These are phyloP conservation scores for Zalerion maritima DNA, from an alignment of 495 filamentous ascomycete genomes.

Conservation along the genomic window DNA sequence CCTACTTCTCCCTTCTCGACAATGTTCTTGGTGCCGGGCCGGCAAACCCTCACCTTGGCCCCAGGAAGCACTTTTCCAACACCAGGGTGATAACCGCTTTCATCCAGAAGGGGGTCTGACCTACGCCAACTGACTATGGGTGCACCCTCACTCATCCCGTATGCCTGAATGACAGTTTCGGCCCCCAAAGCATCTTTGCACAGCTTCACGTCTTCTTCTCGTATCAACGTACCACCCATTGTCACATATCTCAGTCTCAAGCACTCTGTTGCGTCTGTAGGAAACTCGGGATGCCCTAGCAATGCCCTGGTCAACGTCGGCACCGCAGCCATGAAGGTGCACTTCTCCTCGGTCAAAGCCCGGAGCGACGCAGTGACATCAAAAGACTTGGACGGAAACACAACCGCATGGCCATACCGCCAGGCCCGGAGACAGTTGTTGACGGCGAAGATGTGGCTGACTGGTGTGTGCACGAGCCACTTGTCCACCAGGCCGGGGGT, in stretches of 20 bases:
- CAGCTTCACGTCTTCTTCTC: slow-evolving; percentile 14
- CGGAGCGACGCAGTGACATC: slow-evolving; percentile 16
- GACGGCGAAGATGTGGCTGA: slow-evolving; percentile 24
- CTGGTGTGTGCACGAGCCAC: slow-evolving; percentile 18
- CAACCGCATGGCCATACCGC: slow-evolving; percentile 18
- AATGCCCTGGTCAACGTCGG: slow-evolving; percentile 23
- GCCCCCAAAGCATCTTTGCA: slow-evolving; percentile 16
- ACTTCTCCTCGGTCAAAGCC: slow-evolving; percentile 15
- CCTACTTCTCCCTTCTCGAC: slow-evolving; percentile 18
- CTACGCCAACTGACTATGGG: slow-evolving; percentile 15
- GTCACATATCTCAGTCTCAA: slow-evolving; percentile 15
- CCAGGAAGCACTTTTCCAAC: slow-evolving; percentile 19
- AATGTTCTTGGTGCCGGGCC: slow-evolving; percentile 10
- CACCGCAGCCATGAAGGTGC: slow-evolving; percentile 18
- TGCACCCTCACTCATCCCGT: slow-evolving; percentile 30
- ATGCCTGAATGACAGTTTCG: slow-evolving; percentile 17
- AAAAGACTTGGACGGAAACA: slow-evolving; percentile 19
- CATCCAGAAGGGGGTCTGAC: slow-evolving; percentile 8
- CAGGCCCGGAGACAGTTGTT: slow-evolving; percentile 18
- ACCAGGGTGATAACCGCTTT: slow-evolving; percentile 8
- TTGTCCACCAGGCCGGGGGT: slow-evolving; percentile 8
- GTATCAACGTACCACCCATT: slow-evolving; percentile 17
- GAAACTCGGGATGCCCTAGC: slow-evolving; percentile 10
- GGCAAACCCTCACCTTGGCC: slow-evolving; percentile 21
- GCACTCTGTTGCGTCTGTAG: slow-evolving; percentile 6